Evolutionary conservation across 805 yeast genomes (phyloP).

Genomic region (Ogataea paradorogensis): DNA sequence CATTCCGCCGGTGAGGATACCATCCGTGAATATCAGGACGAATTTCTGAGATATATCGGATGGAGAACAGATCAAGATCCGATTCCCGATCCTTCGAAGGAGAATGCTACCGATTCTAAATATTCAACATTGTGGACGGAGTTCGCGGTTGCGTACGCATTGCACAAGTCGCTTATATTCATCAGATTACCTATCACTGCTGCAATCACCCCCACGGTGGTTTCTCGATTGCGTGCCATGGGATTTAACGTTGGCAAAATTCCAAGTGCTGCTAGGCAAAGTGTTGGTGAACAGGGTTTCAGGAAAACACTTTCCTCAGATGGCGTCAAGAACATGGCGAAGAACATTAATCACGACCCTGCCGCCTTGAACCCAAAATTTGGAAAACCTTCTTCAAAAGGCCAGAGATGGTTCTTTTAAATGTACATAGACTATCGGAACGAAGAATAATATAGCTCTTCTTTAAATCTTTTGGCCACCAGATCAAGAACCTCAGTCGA

Average conservation of each 20-base stretch:
- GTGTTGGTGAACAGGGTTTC: constrained; percentile 27
- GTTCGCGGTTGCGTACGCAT: constrained; percentile 84
- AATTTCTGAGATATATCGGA: constrained; percentile 61
- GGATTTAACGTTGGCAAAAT: constrained; percentile 74
- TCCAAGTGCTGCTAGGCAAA: constrained; percentile 34
- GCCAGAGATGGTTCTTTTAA: constrained; percentile 60
- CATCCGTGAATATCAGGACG: constrained; percentile 64
- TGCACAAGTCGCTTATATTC: constrained; percentile 83
- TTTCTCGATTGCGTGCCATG: constrained; percentile 60
- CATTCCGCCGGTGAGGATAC: constrained; percentile 85
- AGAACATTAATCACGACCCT: constrained; percentile 28
- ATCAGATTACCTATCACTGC: constrained; percentile 88
- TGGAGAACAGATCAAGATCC: constrained; percentile 26
- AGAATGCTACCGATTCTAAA: constrained; percentile 18
- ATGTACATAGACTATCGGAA: constrained; percentile 35
- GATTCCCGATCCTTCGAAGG: constrained; percentile 22
- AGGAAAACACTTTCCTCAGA: constrained; percentile 23
- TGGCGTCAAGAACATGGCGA: constrained; percentile 26
- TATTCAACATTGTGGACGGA: constrained; percentile 65
- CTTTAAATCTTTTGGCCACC: constrained; percentile 63
- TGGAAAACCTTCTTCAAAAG: constrained; percentile 50
- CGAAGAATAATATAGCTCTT: constrained; percentile 70
- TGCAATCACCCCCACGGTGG: constrained; percentile 83
- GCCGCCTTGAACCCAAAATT: constrained; percentile 46
- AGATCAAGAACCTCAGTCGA: constrained; percentile 51